A percentile compares a stretch with the other conserved stretches of the same genome.
phyloP scores from a whole-genome alignment of 306 rosid species.

The Casuarina glauca region DNA sequence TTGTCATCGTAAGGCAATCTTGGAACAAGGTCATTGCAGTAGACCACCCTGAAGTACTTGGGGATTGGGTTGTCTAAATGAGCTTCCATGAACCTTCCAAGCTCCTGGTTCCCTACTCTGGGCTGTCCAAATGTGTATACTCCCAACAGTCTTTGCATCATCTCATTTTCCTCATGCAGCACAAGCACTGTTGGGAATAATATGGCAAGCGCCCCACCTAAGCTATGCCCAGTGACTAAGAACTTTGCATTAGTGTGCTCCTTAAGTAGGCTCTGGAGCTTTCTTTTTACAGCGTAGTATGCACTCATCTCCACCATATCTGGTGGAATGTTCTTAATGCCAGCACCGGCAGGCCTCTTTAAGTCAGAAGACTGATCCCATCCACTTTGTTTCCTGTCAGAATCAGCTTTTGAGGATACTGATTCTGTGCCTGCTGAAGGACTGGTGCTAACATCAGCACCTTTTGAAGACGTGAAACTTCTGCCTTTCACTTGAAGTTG shows the following conservation, averaged over 20 bases:
- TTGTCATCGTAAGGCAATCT: slow-evolving; percentile 74
- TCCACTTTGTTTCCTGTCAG: slow-evolving; percentile 18
- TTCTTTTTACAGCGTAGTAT: slow-evolving; percentile 46
- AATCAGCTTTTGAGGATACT: slow-evolving; percentile 24
- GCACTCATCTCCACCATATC: slow-evolving; percentile 50
- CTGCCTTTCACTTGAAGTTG: slow-evolving; percentile 31
- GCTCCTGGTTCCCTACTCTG: slow-evolving; percentile 58
- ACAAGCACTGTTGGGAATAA: slow-evolving; percentile 66
- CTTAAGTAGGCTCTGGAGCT: slow-evolving; percentile 51
- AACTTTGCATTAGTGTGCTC: slow-evolving; percentile 73
- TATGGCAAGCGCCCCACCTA: slow-evolving; percentile 79
- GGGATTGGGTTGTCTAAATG: slow-evolving; percentile 45
- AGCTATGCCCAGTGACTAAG: slow-evolving; percentile 75
- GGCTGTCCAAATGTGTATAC: slow-evolving; percentile 87
- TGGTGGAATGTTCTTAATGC: slow-evolving; percentile 25
- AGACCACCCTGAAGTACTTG: slow-evolving; percentile 73
- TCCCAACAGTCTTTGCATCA: slow-evolving; percentile 59
- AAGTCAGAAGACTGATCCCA: slow-evolving; percentile 18
- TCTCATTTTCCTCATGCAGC: slow-evolving; percentile 53
- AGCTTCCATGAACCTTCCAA: slow-evolving; percentile 64
- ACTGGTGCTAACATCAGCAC: slow-evolving; percentile 3
- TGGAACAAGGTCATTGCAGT: slow-evolving; percentile 78
- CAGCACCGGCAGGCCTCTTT: slow-evolving; percentile 6
- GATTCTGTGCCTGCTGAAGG: slow-evolving; percentile 19
- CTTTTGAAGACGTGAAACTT: slow-evolving; percentile 16